Evolutionary conservation across 164 flowering plant genomes (phyloP), one percentile per base, ranked within the genome.

Genomic region (Dillenia turbinata): DNA sequence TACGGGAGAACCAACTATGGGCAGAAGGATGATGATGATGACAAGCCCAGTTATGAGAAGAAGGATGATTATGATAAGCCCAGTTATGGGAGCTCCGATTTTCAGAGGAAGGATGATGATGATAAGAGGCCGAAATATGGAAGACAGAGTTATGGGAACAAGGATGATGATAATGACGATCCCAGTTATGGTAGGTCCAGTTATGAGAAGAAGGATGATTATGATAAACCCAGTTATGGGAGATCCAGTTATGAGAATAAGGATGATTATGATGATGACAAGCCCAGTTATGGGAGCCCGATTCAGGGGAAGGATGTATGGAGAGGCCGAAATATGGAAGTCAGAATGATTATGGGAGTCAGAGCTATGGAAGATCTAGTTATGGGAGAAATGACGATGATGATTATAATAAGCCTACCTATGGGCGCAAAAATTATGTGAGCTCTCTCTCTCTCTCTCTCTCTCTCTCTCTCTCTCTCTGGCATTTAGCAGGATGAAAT

Each of bases 381-480:
- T 62, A 62, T 26, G 54, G 49, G 12, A 24, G 64, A 9, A 55
- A 64, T 16, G 72, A 62, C 9, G 77, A 66, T 12, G 71, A 73
- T 33, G 50, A 60, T 48, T 43, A 69, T 52, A 43, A 59, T 17
- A 64, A 54, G 11, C 44, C 22, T 6, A 58, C 43, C 54, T 66
- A 78, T 65, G 73, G 73, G 22, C 73, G 75, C 60, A 46, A 59
- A 52, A 78, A 75, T 66, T 71, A 71, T 61, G 79, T 75, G 53
- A 78, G 77, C 61, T 22, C 14, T 7, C 12, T 46, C 22, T 8
- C 0, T 50, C 10, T 61, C 56, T 53, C 54, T 47, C 4, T 33
- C 51, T 33, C 15, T 47, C 8, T 13, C 12, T 53, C 15, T 33
- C 14, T 24, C 14, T 12, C 11, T 13, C 47, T 48, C 7, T 9